Percentiles rank a stretch among this genome's conserved stretches.
phyloP scores from a whole-genome alignment of 352 stramenopile genomes.

The Globisporangium spiculum region DNA sequence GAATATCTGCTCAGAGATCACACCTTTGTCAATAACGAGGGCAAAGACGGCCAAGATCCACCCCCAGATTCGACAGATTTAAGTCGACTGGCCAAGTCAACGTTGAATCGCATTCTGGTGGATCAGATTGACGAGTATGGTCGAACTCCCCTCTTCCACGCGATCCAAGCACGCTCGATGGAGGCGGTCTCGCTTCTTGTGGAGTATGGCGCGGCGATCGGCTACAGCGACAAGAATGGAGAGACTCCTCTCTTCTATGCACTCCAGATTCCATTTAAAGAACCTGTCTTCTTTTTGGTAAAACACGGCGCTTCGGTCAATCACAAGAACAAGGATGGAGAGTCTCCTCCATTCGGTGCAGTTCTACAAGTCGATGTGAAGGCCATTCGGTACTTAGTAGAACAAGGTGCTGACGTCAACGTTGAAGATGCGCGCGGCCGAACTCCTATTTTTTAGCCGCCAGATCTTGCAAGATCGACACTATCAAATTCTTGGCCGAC shows the following conservation, averaged over 20 bases:
- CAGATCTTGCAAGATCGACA: neutral
- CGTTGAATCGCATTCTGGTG: neutral
- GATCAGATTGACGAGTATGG: neutral
- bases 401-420: neutral
- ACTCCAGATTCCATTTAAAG: no score
- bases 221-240: neutral
- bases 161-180: neutral
- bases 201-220: neutral
- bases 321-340: neutral
- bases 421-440: neutral
- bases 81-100: no score
- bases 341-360: neutral
- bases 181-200: neutral
- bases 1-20: neutral
- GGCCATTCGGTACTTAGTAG: neutral
- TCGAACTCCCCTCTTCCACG: neutral
- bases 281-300: no score
- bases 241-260: neutral
- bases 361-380: no score
- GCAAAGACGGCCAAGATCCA: neutral
- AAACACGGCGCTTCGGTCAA: no score
- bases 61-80: neutral
- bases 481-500: neutral
- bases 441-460: neutral
- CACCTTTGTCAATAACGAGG: neutral